phyloP scores from a whole-genome alignment of 805 yeast species.

The Candida sonorensis region DNA sequence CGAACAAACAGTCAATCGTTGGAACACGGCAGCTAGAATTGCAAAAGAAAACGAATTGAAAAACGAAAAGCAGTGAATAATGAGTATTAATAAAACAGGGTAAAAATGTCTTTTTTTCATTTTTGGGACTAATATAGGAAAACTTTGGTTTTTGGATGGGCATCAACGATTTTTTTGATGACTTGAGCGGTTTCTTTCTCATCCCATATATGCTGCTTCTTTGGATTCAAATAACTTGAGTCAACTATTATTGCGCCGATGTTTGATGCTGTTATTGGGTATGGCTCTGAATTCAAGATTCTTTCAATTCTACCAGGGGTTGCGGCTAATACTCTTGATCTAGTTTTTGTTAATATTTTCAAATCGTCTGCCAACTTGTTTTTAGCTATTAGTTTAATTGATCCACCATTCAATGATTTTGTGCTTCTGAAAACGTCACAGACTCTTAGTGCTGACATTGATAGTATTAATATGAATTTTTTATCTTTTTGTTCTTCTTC shows the following conservation, averaged over 20 bases:
- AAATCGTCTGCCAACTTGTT: conserved; percentile 64
- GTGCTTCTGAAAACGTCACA: conserved; percentile 75
- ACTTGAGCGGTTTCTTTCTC: conserved; percentile 37
- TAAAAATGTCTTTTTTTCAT: too few species aligned
- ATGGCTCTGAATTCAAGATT: conserved; percentile 37
- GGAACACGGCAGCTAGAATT: conserved; percentile 40
- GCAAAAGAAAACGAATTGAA: conserved; percentile 3
- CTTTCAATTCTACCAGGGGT: conserved; percentile 57
- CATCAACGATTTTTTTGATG: conserved; percentile 31
- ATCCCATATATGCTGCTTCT: conserved; percentile 57
- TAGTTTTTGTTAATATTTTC: conserved; percentile 34
- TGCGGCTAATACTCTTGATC: conserved; percentile 47
- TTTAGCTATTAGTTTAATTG: conserved; percentile 68
- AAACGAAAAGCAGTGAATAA: conserved; percentile 3
- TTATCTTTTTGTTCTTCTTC: conserved; percentile 18
- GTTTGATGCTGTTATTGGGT: conserved; percentile 33
- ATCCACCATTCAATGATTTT: conserved; percentile 36
- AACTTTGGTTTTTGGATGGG: conserved; percentile 37
- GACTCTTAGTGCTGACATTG: conserved; percentile 79
- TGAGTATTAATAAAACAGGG: too few species aligned
- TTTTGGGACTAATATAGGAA: conserved; percentile 38
- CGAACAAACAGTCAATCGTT: conserved; percentile 33
- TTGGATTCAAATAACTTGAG: conserved; percentile 52
- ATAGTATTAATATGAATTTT: conserved; percentile 44
- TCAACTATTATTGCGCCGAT: conserved; percentile 54